These are phyloP conservation scores for Candida albicans DNA, from an alignment of 1,139 yeast species.

Conservation along the genomic window DNA sequence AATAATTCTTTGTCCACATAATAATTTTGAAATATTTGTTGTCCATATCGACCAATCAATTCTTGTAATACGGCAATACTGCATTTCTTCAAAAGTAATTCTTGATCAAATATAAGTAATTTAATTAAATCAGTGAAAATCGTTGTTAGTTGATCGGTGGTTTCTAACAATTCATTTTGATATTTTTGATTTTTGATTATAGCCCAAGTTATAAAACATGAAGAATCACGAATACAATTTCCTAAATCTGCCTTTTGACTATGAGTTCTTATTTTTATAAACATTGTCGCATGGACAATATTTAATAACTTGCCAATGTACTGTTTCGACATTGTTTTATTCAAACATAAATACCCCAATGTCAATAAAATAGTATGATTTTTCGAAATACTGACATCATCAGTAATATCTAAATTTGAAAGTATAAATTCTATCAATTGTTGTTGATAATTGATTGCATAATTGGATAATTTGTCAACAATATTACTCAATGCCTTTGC, in stretches of 20 bases:
- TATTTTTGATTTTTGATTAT: slow-evolving; percentile 28
- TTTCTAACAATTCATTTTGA: slow-evolving; percentile 11
- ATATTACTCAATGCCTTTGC: slow-evolving; percentile 37
- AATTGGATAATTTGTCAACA: slow-evolving; percentile 18
- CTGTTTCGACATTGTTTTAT: slow-evolving; percentile 27
- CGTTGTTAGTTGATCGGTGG: slow-evolving; percentile 14
- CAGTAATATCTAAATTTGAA: slow-evolving; percentile 20
- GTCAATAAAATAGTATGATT: slow-evolving; percentile 38
- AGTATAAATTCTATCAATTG: slow-evolving; percentile 32
- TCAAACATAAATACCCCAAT: slow-evolving; percentile 36
- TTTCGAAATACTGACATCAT: slow-evolving; percentile 22
- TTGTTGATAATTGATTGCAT: slow-evolving; percentile 36
- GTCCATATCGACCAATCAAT: slow-evolving; percentile 72
- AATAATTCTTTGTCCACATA: slow-evolving; percentile 16
- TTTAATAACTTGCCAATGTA: slow-evolving; percentile 27
- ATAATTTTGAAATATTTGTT: slow-evolving; percentile 15
- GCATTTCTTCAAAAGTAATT: slow-evolving; percentile 73
- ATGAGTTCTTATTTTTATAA: slow-evolving; percentile 47
- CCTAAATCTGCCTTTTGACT: slow-evolving; percentile 37
- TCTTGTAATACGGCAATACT: slow-evolving; percentile 88
- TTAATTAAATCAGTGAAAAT: slow-evolving; percentile 48
- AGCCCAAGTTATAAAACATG: slow-evolving; percentile 66
- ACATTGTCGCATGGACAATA: slow-evolving; percentile 46
- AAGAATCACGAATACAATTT: slow-evolving; percentile 74
- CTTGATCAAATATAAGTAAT: slow-evolving; percentile 67